A percentile compares a stretch with the other conserved stretches of the same genome.
phyloP scores from a whole-genome alignment of 345 rosid genomes.

The Bruguiera gymnorhiza region DNA sequence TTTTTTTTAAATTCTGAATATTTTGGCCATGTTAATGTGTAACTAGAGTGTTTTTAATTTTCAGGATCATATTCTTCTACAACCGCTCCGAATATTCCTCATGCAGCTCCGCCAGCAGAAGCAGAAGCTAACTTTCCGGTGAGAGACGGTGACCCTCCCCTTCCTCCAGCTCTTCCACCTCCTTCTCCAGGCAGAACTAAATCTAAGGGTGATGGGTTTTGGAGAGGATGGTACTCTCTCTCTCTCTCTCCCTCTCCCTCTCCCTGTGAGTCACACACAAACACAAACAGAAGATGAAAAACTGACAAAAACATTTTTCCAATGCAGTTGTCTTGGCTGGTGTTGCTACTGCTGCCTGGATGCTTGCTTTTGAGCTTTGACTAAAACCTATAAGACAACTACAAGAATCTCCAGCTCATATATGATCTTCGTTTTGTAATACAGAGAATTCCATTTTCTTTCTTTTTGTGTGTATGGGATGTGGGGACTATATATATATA shows the following conservation, averaged over 20 bases:
- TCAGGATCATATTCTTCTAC: neutral
- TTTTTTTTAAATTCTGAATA: neutral
- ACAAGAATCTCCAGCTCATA: too few relatives aligned
- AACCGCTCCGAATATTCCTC: neutral
- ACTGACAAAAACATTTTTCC: neutral
- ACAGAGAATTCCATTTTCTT: too few relatives aligned
- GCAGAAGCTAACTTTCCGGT: neutral
- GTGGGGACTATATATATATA: too few relatives aligned
- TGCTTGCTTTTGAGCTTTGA: conserved; percentile 18
- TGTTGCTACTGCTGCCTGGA: conserved; percentile 22
- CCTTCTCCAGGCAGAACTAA: conserved; percentile 1
- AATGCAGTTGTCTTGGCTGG: conserved; percentile 22
- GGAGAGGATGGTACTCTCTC: conserved; percentile 21
- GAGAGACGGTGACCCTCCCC: neutral
- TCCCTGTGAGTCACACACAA: neutral
- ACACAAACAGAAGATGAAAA: neutral
- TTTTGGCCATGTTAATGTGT: neutral
- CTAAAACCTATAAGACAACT: too few relatives aligned
- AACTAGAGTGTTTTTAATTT: neutral
- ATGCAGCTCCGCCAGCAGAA: conserved; percentile 7
- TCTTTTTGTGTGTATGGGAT: too few relatives aligned
- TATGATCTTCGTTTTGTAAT: too few relatives aligned
- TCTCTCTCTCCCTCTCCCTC: neutral
- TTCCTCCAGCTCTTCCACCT: neutral
- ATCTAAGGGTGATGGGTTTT: conserved; percentile 23